Percentiles rank a stretch among this genome's conserved stretches.
phyloP scores from a whole-genome alignment of 306 rosid species.

The Spatholobus suberectus region DNA sequence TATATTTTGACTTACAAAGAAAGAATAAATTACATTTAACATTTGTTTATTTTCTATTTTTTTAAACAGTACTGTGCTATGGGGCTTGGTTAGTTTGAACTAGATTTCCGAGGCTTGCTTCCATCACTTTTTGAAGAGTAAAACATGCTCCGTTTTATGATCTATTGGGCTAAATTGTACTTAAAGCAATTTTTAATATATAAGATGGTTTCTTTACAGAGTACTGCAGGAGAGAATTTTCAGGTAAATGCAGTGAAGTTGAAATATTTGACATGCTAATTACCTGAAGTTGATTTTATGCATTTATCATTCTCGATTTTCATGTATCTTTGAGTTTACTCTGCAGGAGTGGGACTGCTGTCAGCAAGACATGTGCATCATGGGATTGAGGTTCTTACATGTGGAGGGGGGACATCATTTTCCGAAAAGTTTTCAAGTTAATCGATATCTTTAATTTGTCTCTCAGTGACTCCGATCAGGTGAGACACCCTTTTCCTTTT shows the following conservation, averaged over 20 bases:
- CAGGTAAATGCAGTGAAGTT: constrained; percentile 67
- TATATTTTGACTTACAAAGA: background rate
- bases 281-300: constrained; percentile 34
- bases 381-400: too few relatives aligned
- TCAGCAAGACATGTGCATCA: too few relatives aligned
- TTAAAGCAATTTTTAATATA: constrained; percentile 24
- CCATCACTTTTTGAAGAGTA: too few relatives aligned
- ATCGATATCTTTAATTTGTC: too few relatives aligned
- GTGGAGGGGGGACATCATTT: too few relatives aligned
- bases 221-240: constrained; percentile 91
- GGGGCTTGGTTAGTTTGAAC: constrained; percentile 99
- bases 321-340: too few relatives aligned
- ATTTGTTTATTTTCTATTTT: constrained; percentile 39
- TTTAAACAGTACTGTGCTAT: constrained; percentile 93
- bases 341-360: too few relatives aligned
- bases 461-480: background rate
- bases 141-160: constrained; percentile 28
- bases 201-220: constrained; percentile 59
- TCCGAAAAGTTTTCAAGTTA: too few relatives aligned
- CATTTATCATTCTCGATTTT: background rate
- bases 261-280: constrained; percentile 27
- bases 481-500: background rate
- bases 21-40: constrained; percentile 38
- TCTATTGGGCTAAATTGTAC: constrained; percentile 16
- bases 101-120: constrained; percentile 94